Evolutionary conservation across 441 rosid genomes (phyloP), one percentile per base, ranked within the genome.

Genomic region (Jatropha podagrica): DNA sequence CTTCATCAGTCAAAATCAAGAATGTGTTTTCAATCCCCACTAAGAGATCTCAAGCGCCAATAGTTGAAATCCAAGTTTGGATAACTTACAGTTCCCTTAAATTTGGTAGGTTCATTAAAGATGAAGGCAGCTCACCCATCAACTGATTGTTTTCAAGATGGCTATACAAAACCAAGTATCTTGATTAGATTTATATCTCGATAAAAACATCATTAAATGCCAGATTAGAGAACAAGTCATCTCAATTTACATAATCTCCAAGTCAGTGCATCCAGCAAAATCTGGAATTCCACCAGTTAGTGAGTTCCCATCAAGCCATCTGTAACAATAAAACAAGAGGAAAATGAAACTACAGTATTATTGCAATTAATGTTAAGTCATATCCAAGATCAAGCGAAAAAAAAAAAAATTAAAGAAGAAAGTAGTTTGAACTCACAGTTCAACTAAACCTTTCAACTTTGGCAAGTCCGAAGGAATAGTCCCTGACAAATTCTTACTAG

Each of bases 71-170:
- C 60, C 69, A 70, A 74, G 81, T 77, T 79, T 38, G 26, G 72
- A 72, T 72, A 79, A 87, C 99, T 92, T 90, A 96, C 99, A 96
- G 83, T 84, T 96, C 97, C 85, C 85, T 87, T 89, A 96, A 85
- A 83, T 86, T 92, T 67, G 95, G 89, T 73, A 96, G 88, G 79
- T 88, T 84, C 11, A 67, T n/a, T 41, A 94, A 76, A 65, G 93
- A 85, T 44, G 92, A 83, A 79, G 98, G 97, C 81, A 96, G 87
- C 73, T 82, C 87, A 77, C 98, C 98, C 9, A 87, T 89, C 84
- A 96, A 85, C 64, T 74, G 86, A 82, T 96, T 96, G 90, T 94
- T 88, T 87, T 94, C 98, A 0, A 96, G 93, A 85, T 96, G 99
- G 77, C 99, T 96, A 76, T 42, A 86, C 52, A 48, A 86, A 48